A percentile compares a stretch with the other conserved stretches of the same genome.
phyloP scores from a whole-genome alignment of 352 stramenopile genomes.

The Pythium aristosporum region DNA sequence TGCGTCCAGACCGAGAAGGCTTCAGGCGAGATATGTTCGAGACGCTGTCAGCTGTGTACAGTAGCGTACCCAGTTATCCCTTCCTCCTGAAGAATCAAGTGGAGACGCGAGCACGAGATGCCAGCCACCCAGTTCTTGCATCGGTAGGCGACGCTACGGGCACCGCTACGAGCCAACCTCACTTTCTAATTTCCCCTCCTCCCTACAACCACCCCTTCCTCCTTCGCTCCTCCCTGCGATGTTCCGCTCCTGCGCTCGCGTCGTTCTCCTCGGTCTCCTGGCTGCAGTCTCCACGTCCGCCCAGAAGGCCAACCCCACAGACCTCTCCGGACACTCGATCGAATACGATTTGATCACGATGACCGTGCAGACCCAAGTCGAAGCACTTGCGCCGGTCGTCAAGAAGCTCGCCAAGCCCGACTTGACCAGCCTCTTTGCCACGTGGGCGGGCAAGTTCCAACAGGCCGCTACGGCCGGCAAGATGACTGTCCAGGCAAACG shows the following conservation, averaged over 20 bases:
- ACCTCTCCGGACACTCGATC: slow-evolving; percentile 3
- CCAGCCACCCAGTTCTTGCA: too few relatives aligned
- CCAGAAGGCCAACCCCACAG: background rate
- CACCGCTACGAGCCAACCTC: background rate
- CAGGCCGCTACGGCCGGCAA: background rate
- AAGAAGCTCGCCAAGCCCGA: background rate
- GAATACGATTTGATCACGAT: slow-evolving; percentile 7
- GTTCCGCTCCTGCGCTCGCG: background rate
- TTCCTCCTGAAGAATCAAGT: too few relatives aligned
- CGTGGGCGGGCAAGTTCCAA: slow-evolving; percentile 2
- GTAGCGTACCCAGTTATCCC: too few relatives aligned
- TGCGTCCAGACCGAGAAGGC: too few relatives aligned
- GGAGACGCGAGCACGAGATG: too few relatives aligned
- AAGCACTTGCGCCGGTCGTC: background rate
- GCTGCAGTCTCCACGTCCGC: background rate
- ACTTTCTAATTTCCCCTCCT: background rate
- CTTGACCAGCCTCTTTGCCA: background rate
- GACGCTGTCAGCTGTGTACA: too few relatives aligned
- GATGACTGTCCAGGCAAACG: background rate
- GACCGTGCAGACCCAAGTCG: background rate
- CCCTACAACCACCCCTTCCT: too few relatives aligned
- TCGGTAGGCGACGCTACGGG: too few relatives aligned
- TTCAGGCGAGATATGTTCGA: too few relatives aligned
- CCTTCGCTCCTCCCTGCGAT: background rate
- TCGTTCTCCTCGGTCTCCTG: background rate